These are phyloP conservation scores for Nyssa sinensis DNA, from an alignment of 148 eudicot species.

Conservation along the genomic window DNA sequence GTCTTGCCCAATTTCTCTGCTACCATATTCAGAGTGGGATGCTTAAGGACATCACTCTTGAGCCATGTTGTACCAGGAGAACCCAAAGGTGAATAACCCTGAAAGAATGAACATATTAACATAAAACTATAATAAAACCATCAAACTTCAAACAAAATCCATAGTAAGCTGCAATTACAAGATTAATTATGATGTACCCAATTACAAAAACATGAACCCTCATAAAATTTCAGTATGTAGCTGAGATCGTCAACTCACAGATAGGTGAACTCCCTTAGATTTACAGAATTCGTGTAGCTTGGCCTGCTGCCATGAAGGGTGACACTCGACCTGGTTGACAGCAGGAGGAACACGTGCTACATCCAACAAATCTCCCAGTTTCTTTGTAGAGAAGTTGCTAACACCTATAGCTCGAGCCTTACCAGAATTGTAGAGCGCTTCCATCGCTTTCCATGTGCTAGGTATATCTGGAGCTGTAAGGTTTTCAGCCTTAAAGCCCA, in stretches of 20 bases:
- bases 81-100: slow-evolving; percentile 88
- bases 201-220: neutral
- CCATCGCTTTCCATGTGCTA: slow-evolving; percentile 72
- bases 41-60: slow-evolving; percentile 58
- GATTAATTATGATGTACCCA: neutral
- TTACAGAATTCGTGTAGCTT: slow-evolving; percentile 57
- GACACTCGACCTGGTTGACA: slow-evolving; percentile 76
- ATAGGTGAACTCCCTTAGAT: slow-evolving; percentile 60
- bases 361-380: slow-evolving; percentile 52
- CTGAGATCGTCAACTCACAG: slow-evolving; percentile 42
- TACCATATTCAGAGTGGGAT: slow-evolving; percentile 46
- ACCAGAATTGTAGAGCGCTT: slow-evolving; percentile 56
- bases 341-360: slow-evolving; percentile 68
- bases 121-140: neutral
- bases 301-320: slow-evolving; percentile 66
- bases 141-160: neutral
- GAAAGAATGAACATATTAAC: neutral
- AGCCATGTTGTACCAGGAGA: too few species aligned
- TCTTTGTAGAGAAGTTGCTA: slow-evolving; percentile 68
- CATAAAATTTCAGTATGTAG: neutral
- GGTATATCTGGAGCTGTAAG: slow-evolving; percentile 46
- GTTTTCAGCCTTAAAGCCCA: slow-evolving; percentile 52
- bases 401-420: slow-evolving; percentile 68
- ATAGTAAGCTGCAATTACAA: neutral
- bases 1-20: slow-evolving; percentile 72